Percentiles rank a stretch among this genome's conserved stretches.
Evolutionary conservation across 805 yeast genomes (phyloP).

Genomic region (Wickerhamiella allomyrinae): DNA sequence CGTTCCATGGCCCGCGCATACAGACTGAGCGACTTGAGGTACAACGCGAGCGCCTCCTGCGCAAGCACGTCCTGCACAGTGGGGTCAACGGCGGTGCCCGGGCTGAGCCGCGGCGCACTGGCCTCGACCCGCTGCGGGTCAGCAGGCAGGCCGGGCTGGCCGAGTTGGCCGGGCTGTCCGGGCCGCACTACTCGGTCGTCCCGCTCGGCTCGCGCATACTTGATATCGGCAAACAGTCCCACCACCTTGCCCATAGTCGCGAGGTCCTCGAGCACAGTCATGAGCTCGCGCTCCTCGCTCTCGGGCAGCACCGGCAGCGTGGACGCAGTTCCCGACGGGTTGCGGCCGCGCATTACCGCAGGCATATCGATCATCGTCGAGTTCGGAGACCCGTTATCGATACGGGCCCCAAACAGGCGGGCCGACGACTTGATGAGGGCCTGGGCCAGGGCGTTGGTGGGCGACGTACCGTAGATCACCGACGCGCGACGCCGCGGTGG

Average conservation of each 20-base stretch:
- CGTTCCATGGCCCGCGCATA: slow-evolving; percentile 74
- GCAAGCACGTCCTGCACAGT: slow-evolving; percentile 34
- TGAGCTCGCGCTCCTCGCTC: slow-evolving; percentile 17
- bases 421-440: slow-evolving; percentile 83
- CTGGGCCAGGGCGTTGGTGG: slow-evolving; percentile 76
- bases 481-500: slow-evolving; percentile 21
- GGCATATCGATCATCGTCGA: not conserved
- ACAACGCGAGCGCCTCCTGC: slow-evolving; percentile 75
- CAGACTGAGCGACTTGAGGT: slow-evolving; percentile 68
- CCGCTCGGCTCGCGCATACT: slow-evolving; percentile 40
- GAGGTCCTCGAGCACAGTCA: slow-evolving; percentile 43
- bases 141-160: not conserved
- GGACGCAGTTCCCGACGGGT: not conserved
- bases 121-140: no score
- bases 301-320: not conserved
- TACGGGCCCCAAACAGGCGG: slow-evolving; percentile 53
- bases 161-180: slow-evolving; percentile 7
- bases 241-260: slow-evolving; percentile 89
- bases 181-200: slow-evolving; percentile 3
- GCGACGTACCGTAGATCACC: slow-evolving; percentile 31
- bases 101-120: not conserved
- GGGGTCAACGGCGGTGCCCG: slow-evolving; percentile 12
- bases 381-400: slow-evolving; percentile 5
- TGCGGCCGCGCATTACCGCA: not conserved
- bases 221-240: slow-evolving; percentile 77